Conservation (phyloP, 805 yeast species). For the Cyberlindnera nakhonratchasimensis region DNA sequence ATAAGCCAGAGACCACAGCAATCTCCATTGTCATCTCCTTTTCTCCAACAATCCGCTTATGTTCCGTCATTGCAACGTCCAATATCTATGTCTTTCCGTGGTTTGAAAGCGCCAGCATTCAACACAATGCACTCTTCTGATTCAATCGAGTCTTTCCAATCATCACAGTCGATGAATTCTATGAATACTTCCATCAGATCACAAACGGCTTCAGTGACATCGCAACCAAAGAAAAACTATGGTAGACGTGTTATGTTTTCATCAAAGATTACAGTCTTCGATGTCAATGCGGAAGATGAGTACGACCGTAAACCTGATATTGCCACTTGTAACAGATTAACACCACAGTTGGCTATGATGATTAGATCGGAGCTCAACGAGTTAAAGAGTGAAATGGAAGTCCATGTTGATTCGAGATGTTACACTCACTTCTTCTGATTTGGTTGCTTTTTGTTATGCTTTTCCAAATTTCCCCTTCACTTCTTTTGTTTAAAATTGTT, state of each 20-base stretch:
- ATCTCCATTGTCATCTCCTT: conserved; percentile 24
- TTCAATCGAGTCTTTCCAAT: conserved; percentile 23
- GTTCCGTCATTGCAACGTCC: conserved; percentile 30
- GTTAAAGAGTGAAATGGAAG: conserved; percentile 74
- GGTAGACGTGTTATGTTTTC: conserved; percentile 57
- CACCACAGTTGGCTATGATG: conserved; percentile 81
- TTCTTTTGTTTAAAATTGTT: neutral
- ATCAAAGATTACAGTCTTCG: conserved; percentile 76
- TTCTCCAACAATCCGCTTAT: conserved; percentile 21
- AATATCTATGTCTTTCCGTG: conserved; percentile 53
- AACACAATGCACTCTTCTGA: conserved; percentile 30
- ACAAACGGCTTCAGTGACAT: neutral
- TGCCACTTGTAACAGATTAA: conserved; percentile 88
- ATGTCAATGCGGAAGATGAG: conserved; percentile 77
- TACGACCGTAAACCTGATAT: conserved; percentile 92
- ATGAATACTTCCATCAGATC: conserved; percentile 25
- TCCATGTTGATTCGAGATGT: conserved; percentile 74
- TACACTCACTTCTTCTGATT: conserved; percentile 77
- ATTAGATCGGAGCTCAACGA: conserved; percentile 82
- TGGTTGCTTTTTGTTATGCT: neutral
- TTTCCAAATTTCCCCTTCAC: neutral
- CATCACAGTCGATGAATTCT: conserved; percentile 22
- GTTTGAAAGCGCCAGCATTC: conserved; percentile 57
- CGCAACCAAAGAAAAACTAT: neutral
- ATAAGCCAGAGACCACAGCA: conserved; percentile 3